Evolutionary conservation across 306 rosid genomes (phyloP), one percentile per base, ranked within the genome.

Genomic region (Carpinus viminea): DNA sequence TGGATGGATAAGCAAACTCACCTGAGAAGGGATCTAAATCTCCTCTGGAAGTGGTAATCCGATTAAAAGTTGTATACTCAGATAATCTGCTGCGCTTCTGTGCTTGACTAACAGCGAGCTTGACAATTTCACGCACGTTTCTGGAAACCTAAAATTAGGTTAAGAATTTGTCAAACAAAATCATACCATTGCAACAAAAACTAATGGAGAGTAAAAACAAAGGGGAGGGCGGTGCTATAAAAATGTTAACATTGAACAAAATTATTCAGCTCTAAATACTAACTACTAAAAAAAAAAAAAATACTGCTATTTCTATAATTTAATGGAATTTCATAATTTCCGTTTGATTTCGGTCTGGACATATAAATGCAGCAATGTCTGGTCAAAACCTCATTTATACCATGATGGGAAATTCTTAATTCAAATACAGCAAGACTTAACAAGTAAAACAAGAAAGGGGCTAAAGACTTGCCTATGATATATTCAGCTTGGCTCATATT

Each of bases 21-120:
- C 99, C 99, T 28, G 90, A 91, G 34, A 93, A 96, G 72, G 99
- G 96, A 83, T 96, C 99, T 52, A 82, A 76, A 84, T 88, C 97
- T 82, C 98, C 96, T 56, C 71, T 73, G 31, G 90, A 74, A 83
- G 86, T 88, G 76, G 74, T 70, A 75, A 96, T 88, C 81, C 99
- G 96, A 83, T 74, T 89, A 80, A 96, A 91, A 70, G 86, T 76
- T 70, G 99, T 96, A 83, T 88, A 81, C 72, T 90, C 93, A 9
- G 90, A 88, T 78, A 96, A 80, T 78, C 74, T 89, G 83, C 86
- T 88, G 83, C 87, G 86, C 83, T 93, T 91, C 79, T 91, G 97
- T 68, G 99, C 96, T 87, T 96, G 96, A 83, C 83, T 91, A 34
- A 91, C 79, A 59, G 98, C 97, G 85, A 89, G 90, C 89, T 89